These are phyloP conservation scores for Scedosporium dehoogii DNA, from an alignment of 2,329 filamentous ascomycete genomes.

Conservation along the genomic window DNA sequence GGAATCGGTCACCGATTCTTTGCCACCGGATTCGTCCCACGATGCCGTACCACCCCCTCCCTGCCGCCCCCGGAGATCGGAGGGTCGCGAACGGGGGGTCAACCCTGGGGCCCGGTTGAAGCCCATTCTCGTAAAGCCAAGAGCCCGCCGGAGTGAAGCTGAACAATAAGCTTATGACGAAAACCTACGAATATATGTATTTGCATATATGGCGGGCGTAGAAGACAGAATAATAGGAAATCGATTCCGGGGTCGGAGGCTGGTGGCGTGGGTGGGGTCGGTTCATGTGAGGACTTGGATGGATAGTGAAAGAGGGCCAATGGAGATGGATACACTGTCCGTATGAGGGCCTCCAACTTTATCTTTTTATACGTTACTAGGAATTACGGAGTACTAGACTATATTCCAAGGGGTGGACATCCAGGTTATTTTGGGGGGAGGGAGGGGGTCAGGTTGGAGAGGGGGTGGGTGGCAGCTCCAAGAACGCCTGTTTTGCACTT, in stretches of 20 bases:
- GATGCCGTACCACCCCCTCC: no score
- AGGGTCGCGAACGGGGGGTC: no score
- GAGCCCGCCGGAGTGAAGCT: no score
- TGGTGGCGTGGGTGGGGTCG: neutral
- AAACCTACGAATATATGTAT: no score
- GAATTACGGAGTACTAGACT: neutral
- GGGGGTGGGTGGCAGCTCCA: neutral
- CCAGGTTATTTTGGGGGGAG: neutral
- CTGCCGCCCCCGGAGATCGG: no score
- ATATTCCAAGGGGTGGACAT: neutral
- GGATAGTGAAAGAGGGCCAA: neutral
- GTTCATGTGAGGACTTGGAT: neutral
- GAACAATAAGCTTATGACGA: no score
- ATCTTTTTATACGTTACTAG: neutral
- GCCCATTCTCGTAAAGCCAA: no score
- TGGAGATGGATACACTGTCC: neutral
- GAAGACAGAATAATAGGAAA: no score
- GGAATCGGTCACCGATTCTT: no score
- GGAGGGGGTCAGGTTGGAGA: neutral
- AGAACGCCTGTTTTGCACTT: neutral
- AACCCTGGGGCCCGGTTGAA: no score
- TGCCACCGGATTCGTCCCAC: no score
- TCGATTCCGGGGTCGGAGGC: neutral
- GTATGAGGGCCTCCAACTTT: neutral
- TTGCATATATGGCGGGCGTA: no score